Percentiles rank a stretch among this genome's conserved stretches.
Conservation (phyloP, 2,329 filamentous ascomycete genomes). For the Pseudopyricularia cyperi region DNA sequence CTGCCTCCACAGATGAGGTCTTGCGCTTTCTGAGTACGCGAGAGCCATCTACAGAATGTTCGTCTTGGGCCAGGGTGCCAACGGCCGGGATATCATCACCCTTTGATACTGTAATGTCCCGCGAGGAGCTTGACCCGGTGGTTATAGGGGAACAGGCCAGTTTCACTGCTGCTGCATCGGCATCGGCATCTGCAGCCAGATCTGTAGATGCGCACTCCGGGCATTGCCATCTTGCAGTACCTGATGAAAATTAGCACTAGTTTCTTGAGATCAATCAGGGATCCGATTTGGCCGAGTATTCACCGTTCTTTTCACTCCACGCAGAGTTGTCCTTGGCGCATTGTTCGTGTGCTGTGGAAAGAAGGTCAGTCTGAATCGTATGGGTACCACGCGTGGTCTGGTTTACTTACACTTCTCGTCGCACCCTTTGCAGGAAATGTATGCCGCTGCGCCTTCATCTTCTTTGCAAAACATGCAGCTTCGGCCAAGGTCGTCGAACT, state of each 20-base stretch:
- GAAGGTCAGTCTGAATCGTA: slow-evolving; percentile 21
- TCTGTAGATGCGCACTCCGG: slow-evolving; percentile 29
- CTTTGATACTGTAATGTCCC: slow-evolving; percentile 49
- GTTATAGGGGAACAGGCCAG: slow-evolving; percentile 10
- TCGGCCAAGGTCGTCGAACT: slow-evolving; percentile 41
- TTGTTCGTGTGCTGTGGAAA: slow-evolving; percentile 68
- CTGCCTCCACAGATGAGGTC: slow-evolving; percentile 54
- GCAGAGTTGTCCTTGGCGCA: slow-evolving; percentile 65
- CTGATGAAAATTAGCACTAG: slow-evolving; percentile 19
- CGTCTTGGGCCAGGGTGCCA: slow-evolving; percentile 57
- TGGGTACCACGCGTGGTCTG: slow-evolving; percentile 6
- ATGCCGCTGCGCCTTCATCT: slow-evolving; percentile 69
- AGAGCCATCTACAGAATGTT: slow-evolving; percentile 63
- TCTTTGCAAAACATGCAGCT: slow-evolving; percentile 63
- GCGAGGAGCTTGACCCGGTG: slow-evolving; percentile 15
- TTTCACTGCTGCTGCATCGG: slow-evolving; percentile 14
- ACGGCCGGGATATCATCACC: slow-evolving; percentile 64
- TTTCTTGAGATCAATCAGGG: neutral
- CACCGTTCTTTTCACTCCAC: slow-evolving; percentile 51
- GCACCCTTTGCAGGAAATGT: slow-evolving; percentile 64
- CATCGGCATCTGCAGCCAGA: slow-evolving; percentile 13
- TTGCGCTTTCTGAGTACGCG: slow-evolving; percentile 75
- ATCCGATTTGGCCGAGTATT: slow-evolving; percentile 12
- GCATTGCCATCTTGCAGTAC: slow-evolving; percentile 34
- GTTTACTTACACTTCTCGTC: slow-evolving; percentile 63